Evolutionary conservation across 441 rosid genomes (phyloP).

Genomic region (Rhodomyrtus psidioides): DNA sequence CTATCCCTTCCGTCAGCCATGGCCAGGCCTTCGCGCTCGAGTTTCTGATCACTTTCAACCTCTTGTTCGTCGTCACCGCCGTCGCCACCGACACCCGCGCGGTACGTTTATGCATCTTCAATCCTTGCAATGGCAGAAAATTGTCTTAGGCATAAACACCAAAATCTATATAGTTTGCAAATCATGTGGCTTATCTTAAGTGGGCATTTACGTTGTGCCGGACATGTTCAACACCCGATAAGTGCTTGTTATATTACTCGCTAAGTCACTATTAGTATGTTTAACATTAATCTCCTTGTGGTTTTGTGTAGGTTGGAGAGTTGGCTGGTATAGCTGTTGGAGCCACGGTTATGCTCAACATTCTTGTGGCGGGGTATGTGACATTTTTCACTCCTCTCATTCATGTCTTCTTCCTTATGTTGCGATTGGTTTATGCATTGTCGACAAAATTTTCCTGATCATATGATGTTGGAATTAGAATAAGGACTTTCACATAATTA

Average conservation of each 20-base stretch:
- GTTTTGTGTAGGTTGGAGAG: constrained; percentile 63
- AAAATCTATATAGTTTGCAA: too few species aligned
- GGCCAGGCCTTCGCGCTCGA: constrained; percentile 76
- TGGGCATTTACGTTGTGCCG: background rate
- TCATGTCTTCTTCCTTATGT: background rate
- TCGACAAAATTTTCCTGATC: background rate
- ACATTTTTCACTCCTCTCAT: background rate
- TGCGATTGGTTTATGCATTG: background rate
- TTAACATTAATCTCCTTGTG: background rate
- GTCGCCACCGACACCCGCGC: constrained; percentile 83
- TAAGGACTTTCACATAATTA: background rate
- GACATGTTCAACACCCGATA: background rate
- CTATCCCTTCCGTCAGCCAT: constrained; percentile 48
- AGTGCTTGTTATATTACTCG: background rate
- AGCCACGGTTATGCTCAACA: constrained; percentile 92
- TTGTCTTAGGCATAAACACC: background rate
- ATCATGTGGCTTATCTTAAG: too few species aligned
- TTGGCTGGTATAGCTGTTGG: constrained; percentile 97
- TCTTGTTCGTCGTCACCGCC: constrained; percentile 61
- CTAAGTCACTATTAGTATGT: background rate
- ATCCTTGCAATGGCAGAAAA: background rate
- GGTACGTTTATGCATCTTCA: constrained; percentile 15
- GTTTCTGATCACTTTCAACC: constrained; percentile 59
- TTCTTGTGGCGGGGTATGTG: constrained; percentile 84
- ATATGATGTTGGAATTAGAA: background rate